Evolutionary conservation across 1,284 basidiomycete species (phyloP).

Genomic region (Malassezia dermatis): DNA sequence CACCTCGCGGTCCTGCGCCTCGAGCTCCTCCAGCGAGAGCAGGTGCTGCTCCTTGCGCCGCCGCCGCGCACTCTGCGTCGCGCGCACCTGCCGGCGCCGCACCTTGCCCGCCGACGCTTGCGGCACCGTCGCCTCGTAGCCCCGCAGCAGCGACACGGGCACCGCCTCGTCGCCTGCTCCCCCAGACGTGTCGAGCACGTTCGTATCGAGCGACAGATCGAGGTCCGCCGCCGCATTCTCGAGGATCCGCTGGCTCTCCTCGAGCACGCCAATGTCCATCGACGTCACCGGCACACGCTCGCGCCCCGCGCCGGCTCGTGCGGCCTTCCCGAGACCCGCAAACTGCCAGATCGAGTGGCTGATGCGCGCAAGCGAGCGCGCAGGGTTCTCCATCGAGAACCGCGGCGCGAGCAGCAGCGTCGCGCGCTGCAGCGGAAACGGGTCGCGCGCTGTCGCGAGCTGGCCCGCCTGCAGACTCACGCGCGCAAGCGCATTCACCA

Average conservation of each 20-base stretch:
- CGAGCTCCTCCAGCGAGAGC: slow-evolving; percentile 38
- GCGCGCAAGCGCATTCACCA: slow-evolving; percentile 38
- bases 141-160: slow-evolving; percentile 39
- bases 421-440: slow-evolving; percentile 25
- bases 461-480: slow-evolving; percentile 25
- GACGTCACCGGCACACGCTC: slow-evolving; percentile 22
- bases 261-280: slow-evolving; percentile 38
- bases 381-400: slow-evolving; percentile 38
- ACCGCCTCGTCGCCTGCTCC: slow-evolving; percentile 17
- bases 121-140: slow-evolving; percentile 45
- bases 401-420: slow-evolving; percentile 30
- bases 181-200: slow-evolving; percentile 15
- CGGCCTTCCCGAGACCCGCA: slow-evolving; percentile 3
- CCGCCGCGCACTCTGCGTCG: slow-evolving; percentile 14
- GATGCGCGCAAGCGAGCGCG: slow-evolving; percentile 38
- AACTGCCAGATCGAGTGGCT: slow-evolving; percentile 25
- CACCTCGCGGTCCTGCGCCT: slow-evolving; percentile 38
- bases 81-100: slow-evolving; percentile 31
- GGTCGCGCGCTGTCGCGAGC: slow-evolving; percentile 25
- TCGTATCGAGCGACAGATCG: slow-evolving; percentile 14
- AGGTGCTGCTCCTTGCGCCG: slow-evolving; percentile 3
- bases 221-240: slow-evolving; percentile 27
- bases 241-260: slow-evolving; percentile 42
- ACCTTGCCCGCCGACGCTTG: slow-evolving; percentile 29
- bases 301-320: background rate